These are phyloP conservation scores for Rhizopus delemar DNA, from an alignment of 371 early-diverging fungal species.

Conservation along the genomic window DNA sequence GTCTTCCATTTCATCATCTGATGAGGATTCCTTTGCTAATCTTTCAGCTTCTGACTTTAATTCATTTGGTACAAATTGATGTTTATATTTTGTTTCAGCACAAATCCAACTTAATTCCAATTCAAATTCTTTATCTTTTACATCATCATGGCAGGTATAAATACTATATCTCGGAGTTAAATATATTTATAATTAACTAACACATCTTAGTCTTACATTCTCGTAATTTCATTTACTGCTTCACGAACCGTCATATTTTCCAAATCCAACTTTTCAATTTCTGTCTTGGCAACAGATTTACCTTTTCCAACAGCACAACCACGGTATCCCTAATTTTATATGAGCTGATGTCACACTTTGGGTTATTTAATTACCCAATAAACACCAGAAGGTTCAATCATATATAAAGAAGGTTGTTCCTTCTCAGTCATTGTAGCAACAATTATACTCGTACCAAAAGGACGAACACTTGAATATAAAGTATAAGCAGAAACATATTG, in stretches of 20 bases:
- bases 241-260: constrained; percentile 83
- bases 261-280: constrained; percentile 93
- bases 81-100: constrained; percentile 76
- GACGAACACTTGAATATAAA: constrained; percentile 93
- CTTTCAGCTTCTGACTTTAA: constrained; percentile 85
- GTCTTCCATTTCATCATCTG: constrained; percentile 62
- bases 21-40: constrained; percentile 70
- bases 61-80: constrained; percentile 87
- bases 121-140: constrained; percentile 97
- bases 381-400: constrained; percentile 97
- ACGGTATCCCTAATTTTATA: constrained; percentile 77
- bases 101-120: constrained; percentile 96
- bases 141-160: constrained; percentile 93
- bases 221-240: constrained; percentile 92
- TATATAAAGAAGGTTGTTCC: constrained; percentile 84
- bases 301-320: constrained; percentile 97
- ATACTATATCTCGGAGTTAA: constrained; percentile 56
- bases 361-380: constrained; percentile 70
- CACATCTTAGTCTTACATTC: constrained; percentile 68
- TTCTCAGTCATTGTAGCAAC: constrained; percentile 71
- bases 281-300: constrained; percentile 94
- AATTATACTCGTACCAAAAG: constrained; percentile 91
- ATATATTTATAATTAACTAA: neutral
- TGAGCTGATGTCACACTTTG: too few relatives aligned
- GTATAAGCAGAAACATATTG: constrained; percentile 95